Base-by-base conservation (phyloP, 2,329 filamentous ascomycete genomes). In the Furcasterigmium sp. region DNA sequence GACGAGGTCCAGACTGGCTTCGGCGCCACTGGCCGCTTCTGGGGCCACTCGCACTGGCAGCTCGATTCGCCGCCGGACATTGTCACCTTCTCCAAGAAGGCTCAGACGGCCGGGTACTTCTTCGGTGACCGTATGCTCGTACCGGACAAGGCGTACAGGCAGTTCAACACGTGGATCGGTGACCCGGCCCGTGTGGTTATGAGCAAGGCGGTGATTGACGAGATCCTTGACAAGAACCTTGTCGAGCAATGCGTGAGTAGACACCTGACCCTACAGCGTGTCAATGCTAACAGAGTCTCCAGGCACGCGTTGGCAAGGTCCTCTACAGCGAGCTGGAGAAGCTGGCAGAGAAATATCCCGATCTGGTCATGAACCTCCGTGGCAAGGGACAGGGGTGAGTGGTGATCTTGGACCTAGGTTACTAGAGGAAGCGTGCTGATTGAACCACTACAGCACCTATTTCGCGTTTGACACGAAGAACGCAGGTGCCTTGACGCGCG, bases 11-110 rank as follows among this genome's bases (percentile, higher is more conserved):
- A 38, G 21, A 38, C 36, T 65, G 86, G 85, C 59, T 81, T 91
- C 41, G 87, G 87, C 56, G 86, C 87, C n/a, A 91, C 87, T 0
- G 87, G 87, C 46, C 87, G 86, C 58, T 90, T 91, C 76, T 91
- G 87, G 87, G 87, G 85, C 11, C 87, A 91, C 63, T 85, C 90
- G 53, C 86, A 91, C 76, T 91, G 87, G 87, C 76, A 84, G 57
- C 72, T 91, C 35, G 56, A 69, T 32, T 69, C 78, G 9, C 84
- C 86, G 18, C 87, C 87, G 2, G 87, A 91, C 60, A 90, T 91
- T 69, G 87, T 91, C n/a, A 91, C 87, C 21, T 91, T 91, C 70
- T 85, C 79, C 52, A 91, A 91, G 75, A 91, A 91, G 69, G 87
- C 87, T 3, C 87, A 91, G 68, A 85, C 87, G 14, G 87, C 87